Percentiles rank a stretch among this genome's conserved stretches.
Evolutionary conservation across 177 flowering plant genomes (phyloP).

Genomic region (Tripterygium wilfordii): DNA sequence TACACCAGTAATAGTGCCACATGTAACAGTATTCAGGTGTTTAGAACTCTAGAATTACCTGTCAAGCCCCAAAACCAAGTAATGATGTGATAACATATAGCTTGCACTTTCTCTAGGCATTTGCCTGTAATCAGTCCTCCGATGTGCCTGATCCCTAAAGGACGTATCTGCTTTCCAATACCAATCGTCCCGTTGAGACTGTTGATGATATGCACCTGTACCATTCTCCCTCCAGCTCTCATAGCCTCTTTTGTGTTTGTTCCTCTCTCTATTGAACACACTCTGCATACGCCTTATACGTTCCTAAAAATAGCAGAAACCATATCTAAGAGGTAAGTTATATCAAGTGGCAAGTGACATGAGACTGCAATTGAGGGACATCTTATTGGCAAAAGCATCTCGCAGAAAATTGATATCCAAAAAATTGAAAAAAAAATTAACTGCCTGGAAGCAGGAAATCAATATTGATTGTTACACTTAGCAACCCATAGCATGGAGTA

Average conservation of each 20-base stretch:
- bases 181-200: conserved; percentile 66
- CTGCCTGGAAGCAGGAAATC: no score
- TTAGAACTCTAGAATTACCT: conserved; percentile 55
- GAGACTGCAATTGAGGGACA: no score
- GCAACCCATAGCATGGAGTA: no score
- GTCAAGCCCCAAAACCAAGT: conserved; percentile 84
- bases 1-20: no score
- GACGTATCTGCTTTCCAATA: conserved; percentile 73
- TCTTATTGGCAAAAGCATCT: no score
- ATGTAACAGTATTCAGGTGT: no score
- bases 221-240: conserved; percentile 49
- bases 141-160: conserved; percentile 37
- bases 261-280: conserved; percentile 82
- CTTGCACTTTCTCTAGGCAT: conserved; percentile 33
- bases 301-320: conserved; percentile 41
- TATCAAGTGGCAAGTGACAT: no score
- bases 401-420: no score
- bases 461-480: no score
- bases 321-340: no score
- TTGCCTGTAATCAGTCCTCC: conserved; percentile 42
- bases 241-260: conserved; percentile 27
- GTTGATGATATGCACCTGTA: conserved; percentile 54
- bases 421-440: no score
- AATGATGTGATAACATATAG: conserved; percentile 76
- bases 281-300: conserved; percentile 98